Percentiles rank a stretch among this genome's conserved stretches.
Evolutionary conservation across 2,329 filamentous ascomycete species (phyloP).

Genomic region (Claviceps humidiphila): DNA sequence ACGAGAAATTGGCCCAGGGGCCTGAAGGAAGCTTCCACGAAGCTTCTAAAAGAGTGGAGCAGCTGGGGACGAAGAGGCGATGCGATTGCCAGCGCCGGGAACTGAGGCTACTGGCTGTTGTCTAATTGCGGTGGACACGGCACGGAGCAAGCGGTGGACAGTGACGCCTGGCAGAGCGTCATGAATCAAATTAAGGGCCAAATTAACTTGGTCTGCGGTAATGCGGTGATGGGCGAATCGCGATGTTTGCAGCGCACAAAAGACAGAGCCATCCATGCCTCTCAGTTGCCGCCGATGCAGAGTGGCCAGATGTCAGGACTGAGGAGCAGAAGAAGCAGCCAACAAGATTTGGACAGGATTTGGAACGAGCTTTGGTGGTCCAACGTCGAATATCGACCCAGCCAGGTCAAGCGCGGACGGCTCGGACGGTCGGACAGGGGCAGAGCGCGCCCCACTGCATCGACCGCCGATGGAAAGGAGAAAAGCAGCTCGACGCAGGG

Average conservation of each 20-base stretch:
- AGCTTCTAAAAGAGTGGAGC: conserved; percentile 5
- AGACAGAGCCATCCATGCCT: too few relatives aligned
- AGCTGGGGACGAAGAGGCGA: not conserved
- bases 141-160: not conserved
- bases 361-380: too few relatives aligned
- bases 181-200: not conserved
- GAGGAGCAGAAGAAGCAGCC: too few relatives aligned
- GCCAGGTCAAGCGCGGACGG: not conserved
- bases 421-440: conserved; percentile 4
- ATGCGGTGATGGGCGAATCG: too few relatives aligned
- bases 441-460: not conserved
- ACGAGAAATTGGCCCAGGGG: not conserved
- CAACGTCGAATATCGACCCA: too few relatives aligned
- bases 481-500: not conserved
- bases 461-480: not conserved
- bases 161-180: not conserved
- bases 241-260: too few relatives aligned
- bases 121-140: conserved; percentile 1
- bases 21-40: conserved; percentile 7
- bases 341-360: too few relatives aligned
- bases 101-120: not conserved
- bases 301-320: too few relatives aligned
- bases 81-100: not conserved
- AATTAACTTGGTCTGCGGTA: too few relatives aligned
- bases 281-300: too few relatives aligned